A percentile compares a stretch with the other conserved stretches of the same genome.
phyloP scores from a whole-genome alignment of 169 alveolate species.

The Eimeria maxima region DNA sequence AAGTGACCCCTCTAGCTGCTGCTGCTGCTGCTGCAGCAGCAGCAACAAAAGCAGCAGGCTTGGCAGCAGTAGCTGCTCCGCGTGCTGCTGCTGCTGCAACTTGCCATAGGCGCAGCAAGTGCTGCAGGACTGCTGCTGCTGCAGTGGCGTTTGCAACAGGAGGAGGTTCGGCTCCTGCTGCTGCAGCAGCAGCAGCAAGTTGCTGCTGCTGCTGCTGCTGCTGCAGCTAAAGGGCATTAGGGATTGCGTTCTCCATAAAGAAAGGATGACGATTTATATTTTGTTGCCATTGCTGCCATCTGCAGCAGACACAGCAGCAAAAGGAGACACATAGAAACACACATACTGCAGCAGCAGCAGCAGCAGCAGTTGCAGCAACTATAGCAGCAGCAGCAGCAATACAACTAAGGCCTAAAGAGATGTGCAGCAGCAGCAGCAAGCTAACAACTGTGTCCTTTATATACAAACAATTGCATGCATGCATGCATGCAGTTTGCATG shows the following conservation, averaged over 20 bases:
- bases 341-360: neutral
- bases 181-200: neutral
- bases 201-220: neutral
- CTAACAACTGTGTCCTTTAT: neutral
- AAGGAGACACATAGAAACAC: neutral
- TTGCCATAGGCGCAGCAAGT: too few relatives aligned
- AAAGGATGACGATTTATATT: slow-evolving; percentile 69
- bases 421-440: neutral
- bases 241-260: slow-evolving; percentile 45
- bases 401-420: neutral
- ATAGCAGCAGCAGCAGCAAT: neutral
- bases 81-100: slow-evolving; percentile 2
- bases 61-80: neutral
- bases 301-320: slow-evolving; percentile 21
- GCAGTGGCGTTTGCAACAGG: neutral
- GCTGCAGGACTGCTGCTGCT: neutral
- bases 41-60: neutral
- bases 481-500: too few relatives aligned
- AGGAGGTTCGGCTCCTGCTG: neutral
- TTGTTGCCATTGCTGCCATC: slow-evolving; percentile 71
- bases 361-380: neutral
- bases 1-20: neutral
- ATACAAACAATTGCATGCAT: neutral
- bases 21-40: slow-evolving; percentile 39
- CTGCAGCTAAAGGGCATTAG: neutral